phyloP scores from a whole-genome alignment of 768 basidiomycete species.

The Tubosaeta brunneosetosa region DNA sequence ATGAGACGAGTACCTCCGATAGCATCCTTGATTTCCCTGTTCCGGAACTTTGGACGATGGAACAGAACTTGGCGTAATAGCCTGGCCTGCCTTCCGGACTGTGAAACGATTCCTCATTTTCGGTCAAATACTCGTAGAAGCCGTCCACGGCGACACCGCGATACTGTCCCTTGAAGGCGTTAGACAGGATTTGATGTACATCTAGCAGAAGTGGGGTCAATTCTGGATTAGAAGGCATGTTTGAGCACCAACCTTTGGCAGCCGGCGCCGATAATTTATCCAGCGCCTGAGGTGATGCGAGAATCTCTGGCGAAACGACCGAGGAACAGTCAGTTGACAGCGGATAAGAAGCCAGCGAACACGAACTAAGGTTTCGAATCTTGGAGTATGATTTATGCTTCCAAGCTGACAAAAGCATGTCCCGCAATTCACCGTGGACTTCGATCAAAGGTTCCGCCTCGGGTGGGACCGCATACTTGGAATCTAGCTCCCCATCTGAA shows the following conservation, averaged over 20 bases:
- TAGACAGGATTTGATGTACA: not conserved
- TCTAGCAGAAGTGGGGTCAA: not conserved
- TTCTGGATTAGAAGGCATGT: not conserved
- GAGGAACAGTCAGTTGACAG: not conserved
- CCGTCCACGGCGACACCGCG: not conserved
- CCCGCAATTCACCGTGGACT: not conserved
- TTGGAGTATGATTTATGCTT: not conserved
- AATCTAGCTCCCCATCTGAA: not conserved
- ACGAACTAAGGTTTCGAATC: not conserved
- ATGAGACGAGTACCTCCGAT: conserved; percentile 1
- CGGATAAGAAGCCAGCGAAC: not conserved
- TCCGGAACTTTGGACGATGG: conserved; percentile 11
- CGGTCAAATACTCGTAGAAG: conserved; percentile 7
- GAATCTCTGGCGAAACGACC: not conserved
- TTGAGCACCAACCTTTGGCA: not conserved
- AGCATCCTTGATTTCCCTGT: conserved; percentile 13
- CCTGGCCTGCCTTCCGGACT: not conserved
- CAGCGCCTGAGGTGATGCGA: not conserved
- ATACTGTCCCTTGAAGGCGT: not conserved
- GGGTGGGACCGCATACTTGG: not conserved
- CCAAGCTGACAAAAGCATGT: not conserved
- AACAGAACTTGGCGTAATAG: conserved; percentile 11
- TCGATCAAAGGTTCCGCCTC: not conserved
- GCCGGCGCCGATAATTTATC: not conserved
- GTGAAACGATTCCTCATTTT: not conserved